Evolutionary conservation across 768 basidiomycete genomes (phyloP).

Genomic region (Boletus barrowsii): DNA sequence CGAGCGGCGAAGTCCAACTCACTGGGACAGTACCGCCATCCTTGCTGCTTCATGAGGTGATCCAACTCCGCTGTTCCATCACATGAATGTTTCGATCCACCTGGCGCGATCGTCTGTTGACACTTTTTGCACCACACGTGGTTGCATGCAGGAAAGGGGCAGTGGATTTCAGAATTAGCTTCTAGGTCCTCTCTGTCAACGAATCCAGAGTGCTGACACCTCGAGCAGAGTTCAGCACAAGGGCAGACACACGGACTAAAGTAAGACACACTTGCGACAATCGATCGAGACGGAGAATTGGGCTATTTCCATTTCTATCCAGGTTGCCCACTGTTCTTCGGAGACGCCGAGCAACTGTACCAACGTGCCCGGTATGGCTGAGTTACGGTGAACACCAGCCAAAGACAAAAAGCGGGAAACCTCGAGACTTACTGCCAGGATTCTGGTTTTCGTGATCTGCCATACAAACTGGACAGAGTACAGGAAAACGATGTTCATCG

Average conservation of each 20-base stretch:
- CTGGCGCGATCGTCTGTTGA: conserved; percentile 37
- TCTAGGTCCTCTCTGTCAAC: conserved; percentile 45
- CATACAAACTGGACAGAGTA: conserved; percentile 57
- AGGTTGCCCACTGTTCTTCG: conserved; percentile 40
- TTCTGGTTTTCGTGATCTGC: conserved; percentile 10
- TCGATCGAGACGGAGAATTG: conserved; percentile 39
- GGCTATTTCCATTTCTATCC: conserved; percentile 46
- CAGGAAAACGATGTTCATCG: conserved; percentile 53
- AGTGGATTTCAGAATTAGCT: conserved; percentile 39
- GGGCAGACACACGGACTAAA: too few relatives aligned
- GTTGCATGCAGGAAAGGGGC: conserved; percentile 47
- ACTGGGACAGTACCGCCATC: conserved; percentile 66
- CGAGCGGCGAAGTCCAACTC: too few relatives aligned
- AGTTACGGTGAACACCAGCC: not conserved
- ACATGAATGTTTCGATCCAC: conserved; percentile 50
- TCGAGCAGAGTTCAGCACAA: too few relatives aligned
- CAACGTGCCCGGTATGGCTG: conserved; percentile 38
- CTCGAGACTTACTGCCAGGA: too few relatives aligned
- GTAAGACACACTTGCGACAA: conserved; percentile 46
- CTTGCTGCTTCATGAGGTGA: conserved; percentile 46
- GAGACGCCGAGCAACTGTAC: conserved; percentile 45
- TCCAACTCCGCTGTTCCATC: conserved; percentile 55
- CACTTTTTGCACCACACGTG: conserved; percentile 62
- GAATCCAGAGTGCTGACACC: too few relatives aligned
- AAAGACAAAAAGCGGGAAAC: too few relatives aligned